Evolutionary conservation across 495 filamentous ascomycete species (phyloP), one percentile per base, ranked within the genome.

Genomic region (Articulospora tetracladia): DNA sequence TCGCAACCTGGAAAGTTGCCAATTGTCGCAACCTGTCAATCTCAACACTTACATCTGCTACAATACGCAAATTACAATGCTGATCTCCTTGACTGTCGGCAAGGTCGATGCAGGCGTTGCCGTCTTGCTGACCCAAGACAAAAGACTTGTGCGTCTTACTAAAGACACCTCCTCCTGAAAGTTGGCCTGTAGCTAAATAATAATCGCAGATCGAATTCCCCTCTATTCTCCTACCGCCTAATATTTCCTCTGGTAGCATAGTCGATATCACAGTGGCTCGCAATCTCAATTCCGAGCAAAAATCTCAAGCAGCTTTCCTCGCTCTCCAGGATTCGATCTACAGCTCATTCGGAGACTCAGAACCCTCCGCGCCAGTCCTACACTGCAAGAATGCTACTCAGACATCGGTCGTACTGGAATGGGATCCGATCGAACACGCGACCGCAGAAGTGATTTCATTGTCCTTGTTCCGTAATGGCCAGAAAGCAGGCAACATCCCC

Each of bases 21-120:
- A 57, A 53, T 58, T 63, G 64, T 62, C 63, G 63, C 63, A 60
- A 59, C 46, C 47, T 65, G 50, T 50, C 47, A 48, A 53, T 44
- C 15, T n/a, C 34, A 55, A 51, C 19, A 28, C 13, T 10, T 36
- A 32, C 53, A 53, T 39, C 47, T 55, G 17, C 30, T n/a, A 48
- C 25, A 13, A 19, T 48, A 52, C 27, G 39, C 32, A 64, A 54
- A 3, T 23, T 26, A 48, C 64, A 22, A 98, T 98, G 95, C 79
- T 98, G 66, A 87, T 98, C 78, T 98, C 94, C 48, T 85, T 98
- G 70, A 98, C 94, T 46, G 95, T 98, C 71, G 94, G 94, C 77
- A 98, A 98, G 79, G 94, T 98, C 74, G 94, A 98, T 73, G 94
- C 94, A 66, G 94, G 94, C 73, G 92, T 98, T 67, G 95, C 94